Base-by-base conservation (phyloP, 176 grass and related monocot genomes). In the Dactylis glomerata region DNA sequence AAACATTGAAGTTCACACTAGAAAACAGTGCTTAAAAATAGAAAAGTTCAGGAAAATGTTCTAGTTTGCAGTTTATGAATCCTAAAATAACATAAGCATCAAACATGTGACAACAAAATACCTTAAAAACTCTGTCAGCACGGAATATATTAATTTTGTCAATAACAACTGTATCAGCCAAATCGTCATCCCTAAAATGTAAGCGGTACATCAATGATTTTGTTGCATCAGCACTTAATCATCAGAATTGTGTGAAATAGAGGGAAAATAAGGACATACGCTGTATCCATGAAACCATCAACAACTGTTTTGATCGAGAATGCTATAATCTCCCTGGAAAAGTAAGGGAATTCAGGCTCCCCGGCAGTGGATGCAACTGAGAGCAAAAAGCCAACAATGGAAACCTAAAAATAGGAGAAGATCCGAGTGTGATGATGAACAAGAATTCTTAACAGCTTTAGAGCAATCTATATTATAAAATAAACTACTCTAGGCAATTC, bases 91-190 rank as follows among this genome's bases (percentile, higher is more conserved):
- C 34, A 82, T 57, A 50, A 75, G 51, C 72, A 75, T 75, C 45
- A 75, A 55, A 19, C 62, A 77, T 49, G 75, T 13, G 17, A 80
- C 10, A 85, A 81, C 15, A 80, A 30, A 55, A 75, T 90, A 97
- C 95, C 90, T 95, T 95, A 62, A 98, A 98, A 68, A 98, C 91
- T 85, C 95, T 92, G 82, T 98, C 95, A 76, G 92, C 49, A 17
- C 95, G 95, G 79, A 98, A 93, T 90, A 98, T 91, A 58, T 92
- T 93, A 23, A 98, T 84, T 89, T 98, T 98, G 85, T 98, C 95
- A 73, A 90, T 82, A 50, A 95, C 78, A 80, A 86, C 81, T 78
- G 68, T 68, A 56, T 82, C 79, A 69, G 52, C 62, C 68, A 82
- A 80, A 84, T 91, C 56, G 33, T 82, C 87, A 90, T 90, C 90